Evolutionary conservation across 2,329 filamentous ascomycete genomes (phyloP), one percentile per base, ranked within the genome.

Genomic region (Arthrobotrys sphaeroides): DNA sequence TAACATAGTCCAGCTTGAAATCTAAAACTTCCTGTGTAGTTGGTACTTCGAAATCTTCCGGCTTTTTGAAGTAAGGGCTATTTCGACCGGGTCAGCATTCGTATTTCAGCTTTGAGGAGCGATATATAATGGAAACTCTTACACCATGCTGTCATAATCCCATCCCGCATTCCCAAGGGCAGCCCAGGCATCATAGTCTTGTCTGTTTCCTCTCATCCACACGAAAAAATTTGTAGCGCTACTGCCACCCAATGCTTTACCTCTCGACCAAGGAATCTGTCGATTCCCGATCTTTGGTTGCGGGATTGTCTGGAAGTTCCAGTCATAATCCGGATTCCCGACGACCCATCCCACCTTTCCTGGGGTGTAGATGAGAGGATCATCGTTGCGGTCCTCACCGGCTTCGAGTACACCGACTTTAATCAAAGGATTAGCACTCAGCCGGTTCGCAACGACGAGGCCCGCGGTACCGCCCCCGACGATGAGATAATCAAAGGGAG

Each of bases 91-190:
- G 18, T 65, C 53, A 65, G 60, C 12, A 65, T 40, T 16, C 0
- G 2, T 1, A 18, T 20, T 12, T 10, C 79, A 80, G 7, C 79
- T 5, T 87, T 26, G 18, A 55, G n/a, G 26, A 42, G 5, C 16
- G 16, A 49, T 1, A 13, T 26, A 42, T 16, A 9, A 18, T 22
- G 13, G n/a, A 53, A n/a, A 20, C 38, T 28, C 70, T 68, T 59
- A 74, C 80, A 84, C 73, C 24, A 87, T 75, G 4, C 83, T 83
- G 42, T 86, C 81, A 85, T 86, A 90, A 0, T 83, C 83, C 88
- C 88, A 90, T 1, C 87, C 88, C 0, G 77, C 59, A 78, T 89
- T 90, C 0, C 88, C 88, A 5, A 90, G 81, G 24, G 82, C 80
- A 40, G 84, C 85, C 88, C 88, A 90, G 0, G 84, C 84, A 80